A percentile compares a stretch with the other conserved stretches of the same genome.
Evolutionary conservation across 164 flowering plant genomes (phyloP).

Genomic region (Paratinospora sagittata): DNA sequence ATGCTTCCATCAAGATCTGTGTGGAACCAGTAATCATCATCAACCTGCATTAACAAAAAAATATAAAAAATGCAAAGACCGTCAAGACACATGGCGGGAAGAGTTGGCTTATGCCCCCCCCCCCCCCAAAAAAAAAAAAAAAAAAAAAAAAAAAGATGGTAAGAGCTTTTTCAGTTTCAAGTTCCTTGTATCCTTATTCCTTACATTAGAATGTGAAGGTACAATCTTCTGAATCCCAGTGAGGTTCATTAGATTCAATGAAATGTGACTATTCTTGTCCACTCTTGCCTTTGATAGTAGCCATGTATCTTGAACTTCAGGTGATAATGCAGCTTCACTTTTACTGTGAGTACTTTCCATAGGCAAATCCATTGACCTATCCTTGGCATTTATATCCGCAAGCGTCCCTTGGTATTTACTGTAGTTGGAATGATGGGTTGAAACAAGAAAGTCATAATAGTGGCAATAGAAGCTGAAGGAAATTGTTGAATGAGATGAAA

Average conservation of each 20-base stretch:
- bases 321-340: conserved; percentile 11
- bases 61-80: conserved; percentile 9
- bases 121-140: too few relatives aligned
- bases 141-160: too few relatives aligned
- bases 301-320: conserved; percentile 8
- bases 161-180: neutral
- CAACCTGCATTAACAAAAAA: conserved; percentile 27
- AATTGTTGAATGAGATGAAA: neutral
- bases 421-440: conserved; percentile 13
- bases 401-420: conserved; percentile 29
- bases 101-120: too few relatives aligned
- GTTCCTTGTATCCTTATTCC: conserved; percentile 15
- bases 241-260: conserved; percentile 10
- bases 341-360: conserved; percentile 9
- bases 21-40: conserved; percentile 64
- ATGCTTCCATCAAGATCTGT: conserved; percentile 47
- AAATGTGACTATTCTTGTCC: conserved; percentile 11
- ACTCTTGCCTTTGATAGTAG: conserved; percentile 13
- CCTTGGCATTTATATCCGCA: conserved; percentile 21
- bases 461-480: neutral
- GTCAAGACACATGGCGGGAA: neutral
- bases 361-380: conserved; percentile 18
- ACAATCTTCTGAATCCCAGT: conserved; percentile 44
- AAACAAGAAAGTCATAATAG: neutral
- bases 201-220: conserved; percentile 42